Base-by-base conservation (phyloP, 768 basidiomycete species). In the Amanita brunnescens region DNA sequence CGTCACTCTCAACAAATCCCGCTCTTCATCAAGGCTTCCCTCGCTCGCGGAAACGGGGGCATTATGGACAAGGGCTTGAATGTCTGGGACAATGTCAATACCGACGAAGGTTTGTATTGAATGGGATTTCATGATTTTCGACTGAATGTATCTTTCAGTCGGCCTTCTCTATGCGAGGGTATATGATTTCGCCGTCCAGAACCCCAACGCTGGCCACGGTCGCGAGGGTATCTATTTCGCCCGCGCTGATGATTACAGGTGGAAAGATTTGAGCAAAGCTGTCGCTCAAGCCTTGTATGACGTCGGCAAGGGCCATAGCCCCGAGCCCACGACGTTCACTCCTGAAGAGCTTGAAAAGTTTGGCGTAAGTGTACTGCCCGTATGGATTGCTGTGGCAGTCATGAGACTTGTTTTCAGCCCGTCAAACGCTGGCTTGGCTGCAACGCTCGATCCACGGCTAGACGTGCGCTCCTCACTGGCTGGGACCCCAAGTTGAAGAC, bases 51-150 rank as follows among this genome's bases (percentile, higher is more conserved):
- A 0, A 70, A 74, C 26, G 80, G 70, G 0, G 80, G 79, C 10
- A 64, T 79, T 57, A 66, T 85, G 3, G 81, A 83, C 0, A 57
- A 70, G 37, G 84, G 85, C 1, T 64, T 70, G 58, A 81, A 83
- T 48, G 39, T 79, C 5, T 86, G 81, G 83, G 72, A 75, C 0
- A 66, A 80, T 53, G 76, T 82, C 5, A 60, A 79, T 54, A 69
- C 81, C 34, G 64, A 77, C 34, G 80, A 83, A 39, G 56, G 80
- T 79, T 51, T 47, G 70, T 49, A 13, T 6, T 26, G n/a, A 12
- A 18, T 32, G n/a, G n/a, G n/a, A n/a, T 33, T 6, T 1, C 2
- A 3, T 39, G 29, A 3, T 35, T 14, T 52, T 34, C 33, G 7
- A 9, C 21, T 24, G 13, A 2, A 6, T 32, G 44, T 43, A 14